Percentiles rank a stretch among this genome's conserved stretches.
phyloP scores from a whole-genome alignment of 768 basidiomycete genomes.

The Kwoniella heveanensis region DNA sequence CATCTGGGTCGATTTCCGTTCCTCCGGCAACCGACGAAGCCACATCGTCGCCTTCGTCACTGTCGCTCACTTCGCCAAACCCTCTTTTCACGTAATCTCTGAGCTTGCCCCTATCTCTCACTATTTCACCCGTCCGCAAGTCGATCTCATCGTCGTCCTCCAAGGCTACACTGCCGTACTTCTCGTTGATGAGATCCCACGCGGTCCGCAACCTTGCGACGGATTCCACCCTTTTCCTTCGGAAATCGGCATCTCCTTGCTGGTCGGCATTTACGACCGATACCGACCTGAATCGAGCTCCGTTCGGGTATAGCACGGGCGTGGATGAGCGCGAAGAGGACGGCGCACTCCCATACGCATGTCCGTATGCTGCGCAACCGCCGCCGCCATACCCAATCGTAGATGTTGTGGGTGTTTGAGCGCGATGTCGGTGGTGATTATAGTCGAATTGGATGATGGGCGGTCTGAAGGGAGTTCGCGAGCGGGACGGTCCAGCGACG shows the following conservation, averaged over 20 bases:
- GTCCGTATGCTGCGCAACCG: too few species aligned
- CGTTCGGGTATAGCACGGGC: slow-evolving; percentile 20
- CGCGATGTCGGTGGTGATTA: slow-evolving; percentile 15
- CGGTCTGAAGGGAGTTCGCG: slow-evolving; percentile 2
- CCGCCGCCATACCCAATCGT: neutral
- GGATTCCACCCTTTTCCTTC: slow-evolving; percentile 30
- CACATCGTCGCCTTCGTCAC: slow-evolving; percentile 26
- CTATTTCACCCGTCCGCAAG: slow-evolving; percentile 31
- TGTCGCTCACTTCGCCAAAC: slow-evolving; percentile 32
- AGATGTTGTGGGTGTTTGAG: too few species aligned
- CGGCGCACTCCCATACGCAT: slow-evolving; percentile 6
- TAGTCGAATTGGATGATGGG: slow-evolving; percentile 1
- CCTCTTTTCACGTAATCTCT: slow-evolving; percentile 24
- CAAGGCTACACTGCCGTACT: slow-evolving; percentile 29
- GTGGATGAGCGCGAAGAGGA: slow-evolving; percentile 11
- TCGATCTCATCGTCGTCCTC: slow-evolving; percentile 52
- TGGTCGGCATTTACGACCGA: slow-evolving; percentile 8
- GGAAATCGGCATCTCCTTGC: slow-evolving; percentile 7
- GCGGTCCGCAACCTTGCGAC: slow-evolving; percentile 19
- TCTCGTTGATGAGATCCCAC: slow-evolving; percentile 41
- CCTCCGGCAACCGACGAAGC: neutral
- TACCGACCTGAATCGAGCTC: slow-evolving; percentile 13
- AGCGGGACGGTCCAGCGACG: slow-evolving; percentile 22
- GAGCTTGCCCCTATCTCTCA: slow-evolving; percentile 36
- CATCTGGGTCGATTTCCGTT: slow-evolving; percentile 27